phyloP scores from a whole-genome alignment of 2,329 filamentous ascomycete genomes.

The Penicillium griseofulvum region DNA sequence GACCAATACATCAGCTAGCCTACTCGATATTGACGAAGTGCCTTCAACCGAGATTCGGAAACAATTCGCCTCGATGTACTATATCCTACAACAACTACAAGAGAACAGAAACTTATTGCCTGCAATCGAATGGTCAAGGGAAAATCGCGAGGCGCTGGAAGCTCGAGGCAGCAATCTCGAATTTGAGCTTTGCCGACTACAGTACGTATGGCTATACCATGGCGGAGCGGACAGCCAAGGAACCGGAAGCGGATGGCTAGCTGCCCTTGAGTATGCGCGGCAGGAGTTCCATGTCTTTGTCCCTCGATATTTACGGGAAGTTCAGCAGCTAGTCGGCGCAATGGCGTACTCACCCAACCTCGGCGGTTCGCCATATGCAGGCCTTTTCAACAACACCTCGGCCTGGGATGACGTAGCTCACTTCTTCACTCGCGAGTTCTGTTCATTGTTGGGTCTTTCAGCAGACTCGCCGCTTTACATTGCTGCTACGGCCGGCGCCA shows the following conservation, averaged over 20 bases:
- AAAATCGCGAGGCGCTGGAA: slow-evolving; percentile 70
- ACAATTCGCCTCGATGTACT: slow-evolving; percentile 86
- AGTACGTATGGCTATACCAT: slow-evolving; percentile 85
- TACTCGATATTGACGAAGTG: slow-evolving; percentile 56
- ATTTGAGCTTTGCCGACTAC: slow-evolving; percentile 86
- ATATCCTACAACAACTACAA: slow-evolving; percentile 76
- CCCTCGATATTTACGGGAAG: slow-evolving; percentile 70
- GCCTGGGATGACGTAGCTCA: slow-evolving; percentile 79
- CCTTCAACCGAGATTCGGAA: slow-evolving; percentile 69
- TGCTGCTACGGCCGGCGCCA: slow-evolving; percentile 85
- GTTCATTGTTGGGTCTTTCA: slow-evolving; percentile 81
- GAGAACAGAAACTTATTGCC: slow-evolving; percentile 68
- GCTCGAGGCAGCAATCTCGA: slow-evolving; percentile 86
- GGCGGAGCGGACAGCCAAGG: slow-evolving; percentile 58
- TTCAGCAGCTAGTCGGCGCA: slow-evolving; percentile 76
- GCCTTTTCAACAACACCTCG: slow-evolving; percentile 70
- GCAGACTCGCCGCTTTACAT: slow-evolving; percentile 92
- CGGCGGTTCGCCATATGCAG: slow-evolving; percentile 70
- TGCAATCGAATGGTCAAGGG: slow-evolving; percentile 81
- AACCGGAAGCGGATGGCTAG: slow-evolving; percentile 31
- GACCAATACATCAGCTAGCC: slow-evolving; percentile 29
- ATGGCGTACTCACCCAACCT: slow-evolving; percentile 78
- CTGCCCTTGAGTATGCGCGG: slow-evolving; percentile 73
- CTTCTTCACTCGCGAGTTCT: slow-evolving; percentile 94
- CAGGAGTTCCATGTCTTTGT: slow-evolving; percentile 73